phyloP scores from a whole-genome alignment of 352 stramenopile species.

The Phytophthora pistaciae region DNA sequence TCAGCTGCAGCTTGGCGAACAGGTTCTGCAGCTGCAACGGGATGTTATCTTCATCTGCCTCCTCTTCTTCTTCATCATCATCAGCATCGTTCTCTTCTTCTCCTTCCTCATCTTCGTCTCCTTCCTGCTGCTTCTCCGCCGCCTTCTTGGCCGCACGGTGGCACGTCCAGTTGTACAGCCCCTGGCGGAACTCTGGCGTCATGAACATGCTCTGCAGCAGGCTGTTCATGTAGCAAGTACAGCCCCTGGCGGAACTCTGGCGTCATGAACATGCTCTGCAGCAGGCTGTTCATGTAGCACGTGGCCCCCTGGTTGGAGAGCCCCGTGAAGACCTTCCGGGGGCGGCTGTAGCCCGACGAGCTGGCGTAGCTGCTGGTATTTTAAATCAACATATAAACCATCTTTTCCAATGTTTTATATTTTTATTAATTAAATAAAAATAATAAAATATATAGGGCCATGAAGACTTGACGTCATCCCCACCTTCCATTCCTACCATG shows the following conservation, averaged over 20 bases:
- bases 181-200: conserved; percentile 87
- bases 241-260: conserved; percentile 88
- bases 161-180: conserved; percentile 77
- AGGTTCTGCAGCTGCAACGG: conserved; percentile 92
- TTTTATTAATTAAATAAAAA: too few species aligned
- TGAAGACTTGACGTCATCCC: too few species aligned
- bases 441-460: too few species aligned
- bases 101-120: conserved; percentile 20
- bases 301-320: conserved; percentile 92
- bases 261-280: conserved; percentile 94
- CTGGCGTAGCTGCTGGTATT: conserved; percentile 45
- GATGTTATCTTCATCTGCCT: conserved; percentile 82
- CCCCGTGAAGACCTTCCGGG: conserved; percentile 69
- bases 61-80: conserved; percentile 52
- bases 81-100: conserved; percentile 14
- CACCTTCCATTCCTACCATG: too few species aligned
- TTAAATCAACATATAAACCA: too few species aligned
- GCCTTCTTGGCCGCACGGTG: conserved; percentile 16
- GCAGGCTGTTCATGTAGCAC: conserved; percentile 95
- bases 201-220: conserved; percentile 94
- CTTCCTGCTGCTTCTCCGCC: conserved; percentile 20
- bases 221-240: conserved; percentile 97
- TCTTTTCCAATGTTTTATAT: too few species aligned
- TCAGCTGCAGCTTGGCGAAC: conserved; percentile 92
- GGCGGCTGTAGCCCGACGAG: conserved; percentile 18